Evolutionary conservation across 345 rosid genomes (phyloP).

Genomic region (Stellera chamaejasme): DNA sequence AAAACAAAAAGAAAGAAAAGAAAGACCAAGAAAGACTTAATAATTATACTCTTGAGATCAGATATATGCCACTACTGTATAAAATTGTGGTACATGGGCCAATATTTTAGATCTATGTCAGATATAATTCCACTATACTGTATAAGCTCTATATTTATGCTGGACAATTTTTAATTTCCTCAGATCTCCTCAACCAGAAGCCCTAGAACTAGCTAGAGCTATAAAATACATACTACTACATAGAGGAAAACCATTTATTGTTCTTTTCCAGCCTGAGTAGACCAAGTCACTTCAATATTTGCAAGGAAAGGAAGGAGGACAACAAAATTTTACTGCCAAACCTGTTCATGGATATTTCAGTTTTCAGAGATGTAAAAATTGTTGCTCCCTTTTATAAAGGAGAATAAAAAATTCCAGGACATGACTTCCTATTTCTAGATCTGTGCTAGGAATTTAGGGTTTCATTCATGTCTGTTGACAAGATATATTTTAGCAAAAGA

Average conservation of each 20-base stretch:
- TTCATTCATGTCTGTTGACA: constrained; percentile 27
- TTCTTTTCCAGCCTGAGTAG: not conserved
- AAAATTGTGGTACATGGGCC: too few species aligned
- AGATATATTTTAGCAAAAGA: constrained; percentile 27
- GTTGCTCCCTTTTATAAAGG: constrained; percentile 1
- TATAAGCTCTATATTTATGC: too few species aligned
- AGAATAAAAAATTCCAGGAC: constrained; percentile 3
- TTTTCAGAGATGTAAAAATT: constrained; percentile 6
- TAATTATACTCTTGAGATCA: not conserved
- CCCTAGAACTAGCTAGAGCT: constrained; percentile 8
- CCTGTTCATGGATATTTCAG: constrained; percentile 33
- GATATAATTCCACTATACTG: too few species aligned
- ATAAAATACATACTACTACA: not conserved
- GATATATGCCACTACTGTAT: too few species aligned
- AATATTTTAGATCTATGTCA: constrained; percentile 5
- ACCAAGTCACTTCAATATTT: constrained; percentile 10
- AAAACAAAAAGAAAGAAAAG: not conserved
- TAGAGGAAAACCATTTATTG: constrained; percentile 5
- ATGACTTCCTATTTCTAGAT: constrained; percentile 44
- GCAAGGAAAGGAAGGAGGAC: constrained; percentile 20
- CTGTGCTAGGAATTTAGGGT: constrained; percentile 39
- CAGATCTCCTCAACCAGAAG: constrained; percentile 1
- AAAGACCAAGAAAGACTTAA: not conserved
- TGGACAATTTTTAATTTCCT: not conserved
- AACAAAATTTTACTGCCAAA: constrained; percentile 27